Base-by-base conservation (phyloP, 345 rosid species). In the Punica granatum region DNA sequence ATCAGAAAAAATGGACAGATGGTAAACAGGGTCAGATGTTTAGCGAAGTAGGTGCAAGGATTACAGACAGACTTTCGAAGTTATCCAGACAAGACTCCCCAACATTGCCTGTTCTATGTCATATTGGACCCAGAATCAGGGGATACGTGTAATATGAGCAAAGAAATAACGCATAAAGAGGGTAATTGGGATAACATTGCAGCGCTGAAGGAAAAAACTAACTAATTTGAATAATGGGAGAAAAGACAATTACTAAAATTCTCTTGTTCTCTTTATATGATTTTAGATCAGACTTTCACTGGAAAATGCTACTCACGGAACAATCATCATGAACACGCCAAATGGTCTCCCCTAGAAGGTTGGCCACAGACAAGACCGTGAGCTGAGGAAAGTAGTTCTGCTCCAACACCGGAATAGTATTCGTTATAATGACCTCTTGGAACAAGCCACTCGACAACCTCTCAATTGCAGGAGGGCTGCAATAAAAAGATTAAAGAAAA, bases 271-370 rank as follows among this genome's bases (percentile, higher is more conserved):
- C 21, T 1, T 64, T 12, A 32, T 65, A 36, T 42, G 10, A 73
- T 76, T 44, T 51, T 61, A 60, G 60, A 62, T 54, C 34, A 56
- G 61, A 56, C 25, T 56, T 54, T 68, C 72, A 69, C 68, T 64
- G 69, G 66, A 79, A 77, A 67, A 73, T 74, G 72, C 70, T 75
- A 85, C 97, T 87, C 75, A 93, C 98, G 44, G 97, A 81, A 79
- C 87, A 87, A 79, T 93, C 97, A 81, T 93, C 97, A 59, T 93
- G 92, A 75, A 90, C 97, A 51, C 91, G 98, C 98, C 98, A 93
- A 65, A 93, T 87, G 56, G 97, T 93, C 80, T 90, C 96, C 44
- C 92, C 98, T 18, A 90, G 85, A 68, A 93, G 97, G 80, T 93
- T 93, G 70, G 98, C 98, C 46, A 93, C 95, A 2, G 97, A 93